These are phyloP conservation scores for Zangia roseola DNA, from an alignment of 768 basidiomycete species.

Conservation along the genomic window DNA sequence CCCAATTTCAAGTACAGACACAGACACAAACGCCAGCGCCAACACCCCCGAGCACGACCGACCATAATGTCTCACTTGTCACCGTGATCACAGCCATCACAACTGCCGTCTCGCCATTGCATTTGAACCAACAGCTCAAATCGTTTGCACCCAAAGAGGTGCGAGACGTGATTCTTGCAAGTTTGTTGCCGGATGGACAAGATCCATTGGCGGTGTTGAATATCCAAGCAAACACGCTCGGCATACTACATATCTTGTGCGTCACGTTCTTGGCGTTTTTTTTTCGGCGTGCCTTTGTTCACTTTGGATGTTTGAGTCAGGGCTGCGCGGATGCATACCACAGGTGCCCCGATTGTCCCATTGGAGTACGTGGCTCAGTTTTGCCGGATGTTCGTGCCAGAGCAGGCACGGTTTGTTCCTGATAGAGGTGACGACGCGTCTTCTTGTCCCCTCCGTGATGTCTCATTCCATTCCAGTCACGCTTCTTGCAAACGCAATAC, in stretches of 20 bases:
- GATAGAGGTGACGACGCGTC: slow-evolving; percentile 52
- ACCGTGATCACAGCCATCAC: slow-evolving; percentile 48
- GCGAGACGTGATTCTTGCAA: slow-evolving; percentile 54
- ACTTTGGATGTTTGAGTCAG: slow-evolving; percentile 32
- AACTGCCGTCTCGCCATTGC: slow-evolving; percentile 34
- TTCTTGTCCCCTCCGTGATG: not conserved
- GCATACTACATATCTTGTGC: slow-evolving; percentile 71
- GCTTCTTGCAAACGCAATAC: slow-evolving; percentile 62
- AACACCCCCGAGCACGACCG: not conserved
- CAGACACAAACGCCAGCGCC: slow-evolving; percentile 12
- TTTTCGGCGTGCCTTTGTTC: not conserved
- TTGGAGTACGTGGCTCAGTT: slow-evolving; percentile 51
- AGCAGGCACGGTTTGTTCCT: slow-evolving; percentile 63
- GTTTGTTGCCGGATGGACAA: slow-evolving; percentile 53
- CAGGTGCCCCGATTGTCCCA: slow-evolving; percentile 39
- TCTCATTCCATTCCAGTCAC: slow-evolving; percentile 47
- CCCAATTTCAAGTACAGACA: slow-evolving; percentile 3
- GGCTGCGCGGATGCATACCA: slow-evolving; percentile 53
- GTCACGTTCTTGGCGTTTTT: slow-evolving; percentile 34
- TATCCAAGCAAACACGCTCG: slow-evolving; percentile 56
- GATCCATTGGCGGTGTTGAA: slow-evolving; percentile 68
- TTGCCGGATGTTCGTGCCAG: slow-evolving; percentile 59
- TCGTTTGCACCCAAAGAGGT: slow-evolving; percentile 53
- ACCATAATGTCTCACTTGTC: slow-evolving; percentile 33
- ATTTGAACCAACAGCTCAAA: slow-evolving; percentile 46